phyloP scores from a whole-genome alignment of 345 rosid species.

The Sisymbrium irio region DNA sequence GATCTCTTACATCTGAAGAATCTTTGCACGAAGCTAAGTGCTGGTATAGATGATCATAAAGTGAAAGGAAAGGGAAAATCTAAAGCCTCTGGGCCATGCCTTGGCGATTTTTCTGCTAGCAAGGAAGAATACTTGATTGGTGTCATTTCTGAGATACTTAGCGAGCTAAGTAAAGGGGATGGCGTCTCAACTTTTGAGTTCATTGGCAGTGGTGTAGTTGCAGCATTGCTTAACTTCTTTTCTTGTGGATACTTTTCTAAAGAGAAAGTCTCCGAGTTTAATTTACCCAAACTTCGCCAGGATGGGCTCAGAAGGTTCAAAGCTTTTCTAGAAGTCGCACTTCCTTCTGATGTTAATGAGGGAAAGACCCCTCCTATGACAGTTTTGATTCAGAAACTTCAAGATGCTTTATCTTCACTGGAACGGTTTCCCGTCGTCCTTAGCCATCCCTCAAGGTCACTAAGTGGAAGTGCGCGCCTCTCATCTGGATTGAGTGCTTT shows the following conservation, averaged over 20 bases:
- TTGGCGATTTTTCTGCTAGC: slow-evolving; percentile 54
- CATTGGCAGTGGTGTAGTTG: slow-evolving; percentile 96
- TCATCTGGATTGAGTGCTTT: slow-evolving; percentile 96
- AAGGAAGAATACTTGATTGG: slow-evolving; percentile 85
- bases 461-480: slow-evolving; percentile 88
- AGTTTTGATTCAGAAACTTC: slow-evolving; percentile 93
- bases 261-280: slow-evolving; percentile 78
- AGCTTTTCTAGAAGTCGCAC: slow-evolving; percentile 72
- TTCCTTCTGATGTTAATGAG: slow-evolving; percentile 56
- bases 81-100: slow-evolving; percentile 60
- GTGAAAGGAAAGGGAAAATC: slow-evolving; percentile 83
- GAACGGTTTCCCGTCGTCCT: slow-evolving; percentile 97
- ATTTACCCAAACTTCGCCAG: slow-evolving; percentile 77
- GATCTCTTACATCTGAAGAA: slow-evolving; percentile 82
- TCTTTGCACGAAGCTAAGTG: slow-evolving; percentile 76
- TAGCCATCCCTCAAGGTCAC: slow-evolving; percentile 86
- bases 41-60: slow-evolving; percentile 80
- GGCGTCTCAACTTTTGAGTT: slow-evolving; percentile 99
- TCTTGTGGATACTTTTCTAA: slow-evolving; percentile 84
- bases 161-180: slow-evolving; percentile 90
- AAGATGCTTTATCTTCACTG: slow-evolving; percentile 84
- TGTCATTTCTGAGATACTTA: slow-evolving; percentile 75
- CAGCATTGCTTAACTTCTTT: slow-evolving; percentile 86
- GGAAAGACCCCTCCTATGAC: slow-evolving; percentile 62
- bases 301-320: slow-evolving; percentile 77